A percentile compares a stretch with the other conserved stretches of the same genome.
Conservation (phyloP, 2,329 filamentous ascomycete genomes). For the Rosellinia necatrix region DNA sequence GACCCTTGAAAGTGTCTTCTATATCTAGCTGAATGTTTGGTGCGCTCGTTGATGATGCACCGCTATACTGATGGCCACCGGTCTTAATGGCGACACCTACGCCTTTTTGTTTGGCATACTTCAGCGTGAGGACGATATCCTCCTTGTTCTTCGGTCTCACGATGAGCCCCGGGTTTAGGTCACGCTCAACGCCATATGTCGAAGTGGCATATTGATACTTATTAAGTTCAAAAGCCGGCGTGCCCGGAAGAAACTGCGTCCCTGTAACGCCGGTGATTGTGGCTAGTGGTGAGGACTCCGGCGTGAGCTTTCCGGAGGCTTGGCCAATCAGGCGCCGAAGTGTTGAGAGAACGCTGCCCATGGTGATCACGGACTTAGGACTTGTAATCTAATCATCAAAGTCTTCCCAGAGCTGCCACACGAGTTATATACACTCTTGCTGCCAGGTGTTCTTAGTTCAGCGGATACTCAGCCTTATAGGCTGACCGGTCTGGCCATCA, state of each 20-base stretch:
- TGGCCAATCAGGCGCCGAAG: conserved; percentile 5
- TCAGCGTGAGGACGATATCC: conserved; percentile 48
- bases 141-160: conserved; percentile 48
- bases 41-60: conserved; percentile 51
- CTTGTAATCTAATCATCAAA: neutral
- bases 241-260: conserved; percentile 33
- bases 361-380: neutral
- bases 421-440: conserved; percentile 15
- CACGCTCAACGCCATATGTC: conserved; percentile 46
- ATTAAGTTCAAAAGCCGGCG: conserved; percentile 34
- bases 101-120: conserved; percentile 47
- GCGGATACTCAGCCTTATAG: conserved; percentile 6
- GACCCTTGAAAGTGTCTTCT: conserved; percentile 44
- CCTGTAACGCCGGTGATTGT: conserved; percentile 35
- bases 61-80: conserved; percentile 56
- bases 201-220: conserved; percentile 52
- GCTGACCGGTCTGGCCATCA: conserved; percentile 16
- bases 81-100: conserved; percentile 51
- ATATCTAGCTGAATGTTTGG: conserved; percentile 54
- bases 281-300: conserved; percentile 23
- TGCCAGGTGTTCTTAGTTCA: neutral
- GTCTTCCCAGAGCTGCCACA: neutral
- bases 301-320: neutral
- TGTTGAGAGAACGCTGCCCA: conserved; percentile 19
- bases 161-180: conserved; percentile 51